Percentiles rank a stretch among this genome's conserved stretches.
Evolutionary conservation across 2,329 filamentous ascomycete species (phyloP).

Genomic region (Colletotrichum scovillei): DNA sequence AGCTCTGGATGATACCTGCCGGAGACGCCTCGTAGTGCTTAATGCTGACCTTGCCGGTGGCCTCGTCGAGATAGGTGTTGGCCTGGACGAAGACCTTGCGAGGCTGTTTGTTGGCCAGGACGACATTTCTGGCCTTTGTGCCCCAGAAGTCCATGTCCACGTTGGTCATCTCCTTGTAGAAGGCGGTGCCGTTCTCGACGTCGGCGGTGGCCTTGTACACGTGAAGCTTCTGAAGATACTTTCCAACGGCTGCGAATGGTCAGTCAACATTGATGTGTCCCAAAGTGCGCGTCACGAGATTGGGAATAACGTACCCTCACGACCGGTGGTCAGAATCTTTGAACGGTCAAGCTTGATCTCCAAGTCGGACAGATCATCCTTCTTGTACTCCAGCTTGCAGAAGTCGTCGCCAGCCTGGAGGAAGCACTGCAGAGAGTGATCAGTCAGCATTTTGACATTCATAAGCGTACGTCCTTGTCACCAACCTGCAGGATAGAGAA

Average conservation of each 20-base stretch:
- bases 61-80: conserved; percentile 80
- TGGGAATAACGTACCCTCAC: conserved; percentile 63
- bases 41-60: conserved; percentile 76
- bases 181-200: conserved; percentile 77
- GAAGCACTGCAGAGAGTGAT: conserved; percentile 68
- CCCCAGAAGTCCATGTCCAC: conserved; percentile 89
- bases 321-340: conserved; percentile 87
- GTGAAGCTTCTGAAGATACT: conserved; percentile 91
- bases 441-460: conserved; percentile 6
- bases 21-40: conserved; percentile 88
- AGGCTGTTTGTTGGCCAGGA: conserved; percentile 83
- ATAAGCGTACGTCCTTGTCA: not conserved
- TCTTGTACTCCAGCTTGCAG: conserved; percentile 80
- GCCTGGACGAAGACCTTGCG: conserved; percentile 94
- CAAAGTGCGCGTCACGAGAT: not conserved
- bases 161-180: conserved; percentile 86
- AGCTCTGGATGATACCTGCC: conserved; percentile 87
- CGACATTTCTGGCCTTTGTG: conserved; percentile 79
- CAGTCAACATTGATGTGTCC: conserved; percentile 39
- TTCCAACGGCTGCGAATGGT: conserved; percentile 72
- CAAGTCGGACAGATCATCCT: conserved; percentile 82
- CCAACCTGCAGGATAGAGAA: conserved; percentile 80
- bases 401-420: conserved; percentile 88
- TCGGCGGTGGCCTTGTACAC: conserved; percentile 94
- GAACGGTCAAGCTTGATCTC: conserved; percentile 85